Conservation (phyloP, 1,284 basidiomycete genomes). For the Sporisorium exsertum region DNA sequence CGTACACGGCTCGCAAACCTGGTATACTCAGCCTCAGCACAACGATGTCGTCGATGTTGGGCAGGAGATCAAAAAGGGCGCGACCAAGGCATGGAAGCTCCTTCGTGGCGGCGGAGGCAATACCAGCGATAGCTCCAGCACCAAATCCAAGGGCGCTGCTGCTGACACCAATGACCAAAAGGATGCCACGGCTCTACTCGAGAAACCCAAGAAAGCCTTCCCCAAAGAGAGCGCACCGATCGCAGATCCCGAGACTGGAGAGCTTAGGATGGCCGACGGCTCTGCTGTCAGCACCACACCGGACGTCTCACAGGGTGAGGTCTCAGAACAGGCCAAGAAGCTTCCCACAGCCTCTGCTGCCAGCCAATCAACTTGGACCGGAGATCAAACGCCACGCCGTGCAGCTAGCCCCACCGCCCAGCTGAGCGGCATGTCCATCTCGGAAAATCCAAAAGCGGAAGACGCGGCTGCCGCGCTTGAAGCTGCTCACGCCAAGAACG, state of each 20-base stretch:
- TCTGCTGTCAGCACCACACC: conserved; percentile 6
- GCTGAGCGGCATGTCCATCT: conserved; percentile 27
- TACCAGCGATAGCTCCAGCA: conserved; percentile 13
- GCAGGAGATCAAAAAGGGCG: conserved; percentile 57
- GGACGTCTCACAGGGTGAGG: conserved; percentile 10
- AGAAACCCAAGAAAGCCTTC: conserved; percentile 38
- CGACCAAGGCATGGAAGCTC: conserved; percentile 52
- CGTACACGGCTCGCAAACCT: conserved; percentile 43
- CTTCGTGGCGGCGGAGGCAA: conserved; percentile 40
- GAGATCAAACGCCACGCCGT: conserved; percentile 36
- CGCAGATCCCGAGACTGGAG: conserved; percentile 36
- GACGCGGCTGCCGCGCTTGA: conserved; percentile 41
- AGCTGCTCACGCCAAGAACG: conserved; percentile 34
- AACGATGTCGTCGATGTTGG: conserved; percentile 59
- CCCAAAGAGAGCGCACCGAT: conserved; percentile 50
- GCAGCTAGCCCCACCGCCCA: conserved; percentile 29
- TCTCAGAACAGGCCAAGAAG: conserved; percentile 27
- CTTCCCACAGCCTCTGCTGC: background rate
- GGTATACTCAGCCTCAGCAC: conserved; percentile 34
- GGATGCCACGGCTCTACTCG: conserved; percentile 8
- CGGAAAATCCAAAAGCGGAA: conserved; percentile 31
- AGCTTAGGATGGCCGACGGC: conserved; percentile 40
- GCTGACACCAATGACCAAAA: background rate
- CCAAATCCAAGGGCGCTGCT: background rate
- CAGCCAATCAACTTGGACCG: background rate